Evolutionary conservation across 2,329 filamentous ascomycete species (phyloP).

Genomic region (Fusarium coicis): DNA sequence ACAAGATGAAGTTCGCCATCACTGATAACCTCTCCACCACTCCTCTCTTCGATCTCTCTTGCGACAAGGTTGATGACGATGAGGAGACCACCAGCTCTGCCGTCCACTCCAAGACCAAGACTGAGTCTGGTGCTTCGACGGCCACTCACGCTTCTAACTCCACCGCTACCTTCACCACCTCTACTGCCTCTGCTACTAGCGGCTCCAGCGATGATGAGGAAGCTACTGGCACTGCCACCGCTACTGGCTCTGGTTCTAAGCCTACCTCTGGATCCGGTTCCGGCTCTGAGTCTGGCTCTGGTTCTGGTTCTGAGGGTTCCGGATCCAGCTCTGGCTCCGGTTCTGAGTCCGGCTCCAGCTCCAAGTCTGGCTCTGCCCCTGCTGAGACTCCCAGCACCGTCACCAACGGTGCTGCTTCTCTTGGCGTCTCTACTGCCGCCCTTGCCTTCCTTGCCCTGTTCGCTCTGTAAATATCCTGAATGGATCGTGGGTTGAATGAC

Average conservation of each 20-base stretch:
- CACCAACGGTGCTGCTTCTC: slow-evolving; percentile 27
- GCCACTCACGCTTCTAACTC: slow-evolving; percentile 38
- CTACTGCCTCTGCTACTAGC: slow-evolving; percentile 54
- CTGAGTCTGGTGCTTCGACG: slow-evolving; percentile 13
- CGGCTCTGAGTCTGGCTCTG: background rate
- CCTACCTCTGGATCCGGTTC: background rate
- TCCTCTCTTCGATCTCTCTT: slow-evolving; percentile 64
- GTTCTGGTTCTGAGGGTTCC: slow-evolving; percentile 6
- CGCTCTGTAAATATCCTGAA: slow-evolving; percentile 42
- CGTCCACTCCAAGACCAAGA: slow-evolving; percentile 38
- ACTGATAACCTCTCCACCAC: slow-evolving; percentile 63
- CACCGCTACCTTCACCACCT: slow-evolving; percentile 55
- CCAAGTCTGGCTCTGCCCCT: slow-evolving; percentile 22
- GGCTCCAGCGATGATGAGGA: slow-evolving; percentile 62
- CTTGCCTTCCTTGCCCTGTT: slow-evolving; percentile 38
- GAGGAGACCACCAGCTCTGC: slow-evolving; percentile 30
- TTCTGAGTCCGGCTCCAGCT: slow-evolving; percentile 25
- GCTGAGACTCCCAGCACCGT: slow-evolving; percentile 31
- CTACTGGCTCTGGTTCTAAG: slow-evolving; percentile 13
- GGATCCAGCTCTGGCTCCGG: slow-evolving; percentile 18
- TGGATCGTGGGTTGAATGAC: slow-evolving; percentile 39
- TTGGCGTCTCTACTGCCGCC: slow-evolving; percentile 33
- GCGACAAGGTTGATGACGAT: slow-evolving; percentile 53
- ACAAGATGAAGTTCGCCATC: slow-evolving; percentile 68
- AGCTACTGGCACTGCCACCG: slow-evolving; percentile 50